A percentile compares a stretch with the other conserved stretches of the same genome.
These are phyloP conservation scores for Penicillium hesseltinei DNA, from an alignment of 2,329 filamentous ascomycete species.

Conservation along the genomic window DNA sequence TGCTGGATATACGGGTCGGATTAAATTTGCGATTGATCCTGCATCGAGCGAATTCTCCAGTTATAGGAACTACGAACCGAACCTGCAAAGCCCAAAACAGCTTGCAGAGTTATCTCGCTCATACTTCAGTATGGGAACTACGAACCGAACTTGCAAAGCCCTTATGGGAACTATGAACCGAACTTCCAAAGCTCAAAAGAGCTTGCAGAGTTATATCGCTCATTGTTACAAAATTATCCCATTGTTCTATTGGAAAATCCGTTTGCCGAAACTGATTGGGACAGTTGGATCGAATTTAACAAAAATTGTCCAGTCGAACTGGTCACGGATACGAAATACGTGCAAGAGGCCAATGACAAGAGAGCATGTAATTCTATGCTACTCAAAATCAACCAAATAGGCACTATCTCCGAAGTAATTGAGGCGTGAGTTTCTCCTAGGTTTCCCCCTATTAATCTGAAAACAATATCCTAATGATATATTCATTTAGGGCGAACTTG, in stretches of 20 bases:
- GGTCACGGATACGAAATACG: slow-evolving; percentile 39
- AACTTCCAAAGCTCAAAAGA: slow-evolving; percentile 25
- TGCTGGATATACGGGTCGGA: slow-evolving; percentile 31
- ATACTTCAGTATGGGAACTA: slow-evolving; percentile 18
- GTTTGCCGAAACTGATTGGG: slow-evolving; percentile 45
- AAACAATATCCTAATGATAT: background rate
- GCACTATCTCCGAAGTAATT: slow-evolving; percentile 43
- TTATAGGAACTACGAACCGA: slow-evolving; percentile 29
- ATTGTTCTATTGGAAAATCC: slow-evolving; percentile 44
- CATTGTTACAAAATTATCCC: slow-evolving; percentile 37
- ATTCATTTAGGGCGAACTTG: slow-evolving; percentile 29
- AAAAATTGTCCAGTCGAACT: slow-evolving; percentile 35
- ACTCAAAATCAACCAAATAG: slow-evolving; percentile 47
- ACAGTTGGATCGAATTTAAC: slow-evolving; percentile 38
- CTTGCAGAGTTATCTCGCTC: no score
- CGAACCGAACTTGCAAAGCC: no score
- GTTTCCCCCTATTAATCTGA: background rate
- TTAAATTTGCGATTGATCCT: slow-evolving; percentile 45
- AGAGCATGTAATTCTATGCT: slow-evolving; percentile 43
- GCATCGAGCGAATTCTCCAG: slow-evolving; percentile 43
- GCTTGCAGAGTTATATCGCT: slow-evolving; percentile 32
- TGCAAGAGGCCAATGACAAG: slow-evolving; percentile 37
- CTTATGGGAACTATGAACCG: slow-evolving; percentile 29
- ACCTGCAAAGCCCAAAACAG: no score
- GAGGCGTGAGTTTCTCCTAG: slow-evolving; percentile 31